Evolutionary conservation across 768 basidiomycete species (phyloP).

Genomic region (Holtermannia corniformis): DNA sequence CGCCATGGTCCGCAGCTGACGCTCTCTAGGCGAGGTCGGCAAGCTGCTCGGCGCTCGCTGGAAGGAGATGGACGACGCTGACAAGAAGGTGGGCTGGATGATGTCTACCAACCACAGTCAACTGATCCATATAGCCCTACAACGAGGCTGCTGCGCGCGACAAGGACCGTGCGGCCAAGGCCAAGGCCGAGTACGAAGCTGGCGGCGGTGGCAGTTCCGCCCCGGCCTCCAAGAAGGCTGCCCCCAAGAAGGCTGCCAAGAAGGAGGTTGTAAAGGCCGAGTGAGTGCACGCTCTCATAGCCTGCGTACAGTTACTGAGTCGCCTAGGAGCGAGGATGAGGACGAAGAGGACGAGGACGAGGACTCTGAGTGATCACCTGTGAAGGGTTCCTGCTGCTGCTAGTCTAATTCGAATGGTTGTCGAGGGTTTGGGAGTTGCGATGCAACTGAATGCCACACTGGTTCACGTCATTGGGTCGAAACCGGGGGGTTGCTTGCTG

Average conservation of each 20-base stretch:
- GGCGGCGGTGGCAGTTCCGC: conserved; percentile 8
- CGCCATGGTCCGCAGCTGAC: too few species aligned
- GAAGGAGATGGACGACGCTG: conserved; percentile 85
- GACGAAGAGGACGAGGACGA: not conserved
- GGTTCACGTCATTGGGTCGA: too few species aligned
- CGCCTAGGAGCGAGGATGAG: not conserved
- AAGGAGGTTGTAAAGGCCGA: not conserved
- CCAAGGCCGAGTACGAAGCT: conserved; percentile 45
- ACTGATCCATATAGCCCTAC: too few species aligned
- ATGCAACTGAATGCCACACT: too few species aligned
- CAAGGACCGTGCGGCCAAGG: conserved; percentile 75
- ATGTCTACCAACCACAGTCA: conserved; percentile 8
- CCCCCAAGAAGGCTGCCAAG: conserved; percentile 16
- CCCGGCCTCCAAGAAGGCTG: conserved; percentile 5
- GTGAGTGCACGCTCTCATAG: not conserved
- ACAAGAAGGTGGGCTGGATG: conserved; percentile 66
- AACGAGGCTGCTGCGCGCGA: conserved; percentile 74
- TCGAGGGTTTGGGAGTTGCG: too few species aligned
- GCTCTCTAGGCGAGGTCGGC: too few species aligned
- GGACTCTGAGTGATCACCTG: too few species aligned
- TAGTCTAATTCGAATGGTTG: too few species aligned
- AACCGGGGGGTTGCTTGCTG: too few species aligned
- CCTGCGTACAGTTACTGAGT: not conserved
- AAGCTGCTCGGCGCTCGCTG: conserved; percentile 92
- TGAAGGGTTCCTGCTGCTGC: too few species aligned